Base-by-base conservation (phyloP, 768 basidiomycete species). In the Trametes gibbosa region DNA sequence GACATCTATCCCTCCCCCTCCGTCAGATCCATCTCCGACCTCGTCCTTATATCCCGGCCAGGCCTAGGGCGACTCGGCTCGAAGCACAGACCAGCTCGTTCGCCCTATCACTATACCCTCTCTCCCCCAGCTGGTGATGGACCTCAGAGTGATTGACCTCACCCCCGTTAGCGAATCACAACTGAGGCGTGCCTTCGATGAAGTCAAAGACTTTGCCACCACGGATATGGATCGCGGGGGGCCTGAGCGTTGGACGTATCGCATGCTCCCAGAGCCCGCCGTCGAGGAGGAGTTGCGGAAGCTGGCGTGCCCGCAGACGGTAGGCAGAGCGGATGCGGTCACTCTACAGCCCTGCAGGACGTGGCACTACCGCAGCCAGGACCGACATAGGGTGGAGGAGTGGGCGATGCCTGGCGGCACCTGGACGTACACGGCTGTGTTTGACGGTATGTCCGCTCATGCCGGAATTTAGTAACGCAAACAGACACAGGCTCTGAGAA, bases 191-290 rank as follows among this genome's bases (percentile, higher is more conserved):
- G 81, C 82, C 8, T 69, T 84, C 56, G 74, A 79, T 39, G 82
- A 84, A 65, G 83, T 83, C 50, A 79, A 76, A 63, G 69, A 82
- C 64, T 83, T 83, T 63, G 73, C 71, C 16, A 73, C 71, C 19
- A 84, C 83, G 6, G 81, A 84, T 68, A 77, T 84, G 66, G 82
- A 82, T 62, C 76, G 75, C 45, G 75, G 79, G 8, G 82, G 81
- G 32, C 73, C 70, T 52, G 77, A 77, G 34, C 76, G 77, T 35
- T 84, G 83, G 83, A 78, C 81, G 3, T 85, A 83, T 66, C 79
- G 77, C 17, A 65, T 77, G 25, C 74, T 84, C 24, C 51, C 71
- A 16, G 79, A 82, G 57, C 73, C 71, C 12, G 67, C 59, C 5
- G 61, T 84, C 24, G 69, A 76, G 21, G 54, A 67, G 12, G 77